A percentile compares a stretch with the other conserved stretches of the same genome.
Conservation (phyloP, 2,329 filamentous ascomycete species). For the Trichoderma semiorbis region DNA sequence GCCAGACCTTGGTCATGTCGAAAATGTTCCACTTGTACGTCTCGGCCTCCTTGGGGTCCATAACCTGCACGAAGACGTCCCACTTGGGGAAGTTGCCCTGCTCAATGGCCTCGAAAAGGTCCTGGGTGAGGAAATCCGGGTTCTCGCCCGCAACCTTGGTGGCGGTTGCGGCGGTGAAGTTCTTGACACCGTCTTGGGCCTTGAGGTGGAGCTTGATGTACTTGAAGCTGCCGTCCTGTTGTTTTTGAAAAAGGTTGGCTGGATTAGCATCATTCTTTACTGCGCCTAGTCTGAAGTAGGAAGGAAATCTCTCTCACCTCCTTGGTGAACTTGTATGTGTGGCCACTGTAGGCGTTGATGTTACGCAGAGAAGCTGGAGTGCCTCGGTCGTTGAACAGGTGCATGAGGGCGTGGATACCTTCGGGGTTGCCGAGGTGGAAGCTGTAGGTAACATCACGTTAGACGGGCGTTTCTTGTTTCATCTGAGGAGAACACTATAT, state of each 20-base stretch:
- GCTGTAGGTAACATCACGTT: constrained; percentile 22
- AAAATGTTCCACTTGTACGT: constrained; percentile 58
- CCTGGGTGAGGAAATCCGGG: constrained; percentile 46
- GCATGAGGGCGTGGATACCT: constrained; percentile 49
- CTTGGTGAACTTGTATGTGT: constrained; percentile 47
- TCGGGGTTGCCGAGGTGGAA: constrained; percentile 41
- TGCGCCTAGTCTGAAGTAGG: background rate
- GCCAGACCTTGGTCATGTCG: constrained; percentile 69
- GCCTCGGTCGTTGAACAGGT: constrained; percentile 48
- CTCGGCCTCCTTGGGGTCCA: constrained; percentile 49
- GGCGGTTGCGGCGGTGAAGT: constrained; percentile 40
- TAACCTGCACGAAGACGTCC: constrained; percentile 53
- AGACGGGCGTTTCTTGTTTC: background rate
- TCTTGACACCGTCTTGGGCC: constrained; percentile 44
- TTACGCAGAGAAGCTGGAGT: constrained; percentile 45
- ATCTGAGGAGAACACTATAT: background rate
- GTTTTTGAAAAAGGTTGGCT: background rate
- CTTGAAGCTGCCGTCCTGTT: constrained; percentile 42
- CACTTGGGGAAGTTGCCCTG: constrained; percentile 45
- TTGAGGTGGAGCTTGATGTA: constrained; percentile 51
- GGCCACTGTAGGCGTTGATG: constrained; percentile 45
- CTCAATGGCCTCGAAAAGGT: constrained; percentile 41
- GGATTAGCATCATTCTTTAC: background rate
- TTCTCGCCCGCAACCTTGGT: constrained; percentile 39
- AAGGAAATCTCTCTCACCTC: background rate